Conservation (phyloP, 768 basidiomycete species). For the Clitopilus passeckerianus region DNA sequence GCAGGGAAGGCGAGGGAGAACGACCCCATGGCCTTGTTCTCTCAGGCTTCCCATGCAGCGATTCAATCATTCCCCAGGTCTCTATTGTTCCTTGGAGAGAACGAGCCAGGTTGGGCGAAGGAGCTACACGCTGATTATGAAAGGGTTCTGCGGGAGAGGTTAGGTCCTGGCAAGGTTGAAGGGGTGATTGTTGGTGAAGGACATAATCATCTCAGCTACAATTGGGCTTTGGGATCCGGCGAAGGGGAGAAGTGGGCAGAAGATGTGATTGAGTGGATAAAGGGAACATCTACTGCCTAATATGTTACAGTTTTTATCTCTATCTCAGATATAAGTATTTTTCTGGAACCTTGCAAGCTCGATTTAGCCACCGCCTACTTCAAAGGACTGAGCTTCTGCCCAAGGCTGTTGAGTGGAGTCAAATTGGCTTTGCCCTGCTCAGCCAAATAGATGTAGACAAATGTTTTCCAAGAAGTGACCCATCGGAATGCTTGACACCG, state of each 20-base stretch:
- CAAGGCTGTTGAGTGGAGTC: too few relatives aligned
- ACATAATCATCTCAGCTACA: constrained; percentile 62
- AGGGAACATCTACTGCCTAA: not conserved
- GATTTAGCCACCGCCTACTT: too few relatives aligned
- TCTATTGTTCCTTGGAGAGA: constrained; percentile 45
- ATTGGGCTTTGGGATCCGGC: constrained; percentile 44
- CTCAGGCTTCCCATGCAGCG: constrained; percentile 24
- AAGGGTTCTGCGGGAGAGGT: constrained; percentile 28
- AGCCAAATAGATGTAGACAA: too few relatives aligned
- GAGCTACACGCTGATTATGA: constrained; percentile 31
- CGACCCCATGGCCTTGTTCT: constrained; percentile 36
- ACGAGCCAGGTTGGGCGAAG: constrained; percentile 44
- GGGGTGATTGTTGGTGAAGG: constrained; percentile 31
- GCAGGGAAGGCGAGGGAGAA: constrained; percentile 29
- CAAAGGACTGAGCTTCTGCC: too few relatives aligned
- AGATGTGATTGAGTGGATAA: constrained; percentile 37
- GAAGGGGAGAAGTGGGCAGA: constrained; percentile 61
- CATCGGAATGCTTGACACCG: too few relatives aligned
- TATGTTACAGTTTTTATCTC: too few relatives aligned
- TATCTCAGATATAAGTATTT: too few relatives aligned
- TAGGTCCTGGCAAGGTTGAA: constrained; percentile 22
- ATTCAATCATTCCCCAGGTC: constrained; percentile 39
- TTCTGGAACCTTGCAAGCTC: too few relatives aligned
- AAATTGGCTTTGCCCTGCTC: too few relatives aligned
- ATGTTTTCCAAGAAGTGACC: too few relatives aligned